Conservation (phyloP, 2,329 filamentous ascomycete genomes). For the Cladosporium sp. region DNA sequence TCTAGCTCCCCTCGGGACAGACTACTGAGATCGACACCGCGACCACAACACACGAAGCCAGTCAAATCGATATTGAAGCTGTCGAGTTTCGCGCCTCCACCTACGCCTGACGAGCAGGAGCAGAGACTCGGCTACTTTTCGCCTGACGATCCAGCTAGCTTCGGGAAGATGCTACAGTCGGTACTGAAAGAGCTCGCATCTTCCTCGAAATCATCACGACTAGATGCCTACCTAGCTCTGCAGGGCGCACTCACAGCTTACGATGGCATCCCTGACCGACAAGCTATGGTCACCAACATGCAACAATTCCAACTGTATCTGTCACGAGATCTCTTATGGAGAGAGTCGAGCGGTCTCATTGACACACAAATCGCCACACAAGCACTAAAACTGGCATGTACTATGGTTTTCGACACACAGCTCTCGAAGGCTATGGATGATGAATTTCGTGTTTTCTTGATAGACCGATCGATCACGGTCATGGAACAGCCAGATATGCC, state of each 20-base stretch:
- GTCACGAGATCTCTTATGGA: slow-evolving; percentile 69
- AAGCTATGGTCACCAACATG: slow-evolving; percentile 72
- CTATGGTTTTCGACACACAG: slow-evolving; percentile 70
- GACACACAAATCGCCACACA: slow-evolving; percentile 73
- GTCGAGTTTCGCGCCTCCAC: slow-evolving; percentile 39
- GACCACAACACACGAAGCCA: slow-evolving; percentile 51
- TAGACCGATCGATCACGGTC: slow-evolving; percentile 73
- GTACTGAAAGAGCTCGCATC: slow-evolving; percentile 76
- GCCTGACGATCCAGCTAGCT: slow-evolving; percentile 52
- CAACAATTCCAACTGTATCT: slow-evolving; percentile 75
- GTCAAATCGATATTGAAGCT: slow-evolving; percentile 80
- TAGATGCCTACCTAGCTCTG: slow-evolving; percentile 84
- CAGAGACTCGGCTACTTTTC: slow-evolving; percentile 39
- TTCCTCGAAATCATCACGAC: slow-evolving; percentile 63
- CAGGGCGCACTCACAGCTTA: slow-evolving; percentile 73
- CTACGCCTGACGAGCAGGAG: slow-evolving; percentile 34
- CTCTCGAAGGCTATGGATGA: slow-evolving; percentile 66
- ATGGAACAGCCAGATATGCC: slow-evolving; percentile 65
- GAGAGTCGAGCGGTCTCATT: slow-evolving; percentile 40
- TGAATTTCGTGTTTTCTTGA: slow-evolving; percentile 74
- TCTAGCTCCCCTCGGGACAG: slow-evolving; percentile 43
- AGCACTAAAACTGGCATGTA: slow-evolving; percentile 71
- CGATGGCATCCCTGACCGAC: slow-evolving; percentile 72
- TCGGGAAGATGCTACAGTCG: slow-evolving; percentile 80
- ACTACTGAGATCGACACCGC: slow-evolving; percentile 34